Percentiles rank a stretch among this genome's conserved stretches.
phyloP scores from a whole-genome alignment of 352 stramenopile species.

The Globisporangium sylvaticum region DNA sequence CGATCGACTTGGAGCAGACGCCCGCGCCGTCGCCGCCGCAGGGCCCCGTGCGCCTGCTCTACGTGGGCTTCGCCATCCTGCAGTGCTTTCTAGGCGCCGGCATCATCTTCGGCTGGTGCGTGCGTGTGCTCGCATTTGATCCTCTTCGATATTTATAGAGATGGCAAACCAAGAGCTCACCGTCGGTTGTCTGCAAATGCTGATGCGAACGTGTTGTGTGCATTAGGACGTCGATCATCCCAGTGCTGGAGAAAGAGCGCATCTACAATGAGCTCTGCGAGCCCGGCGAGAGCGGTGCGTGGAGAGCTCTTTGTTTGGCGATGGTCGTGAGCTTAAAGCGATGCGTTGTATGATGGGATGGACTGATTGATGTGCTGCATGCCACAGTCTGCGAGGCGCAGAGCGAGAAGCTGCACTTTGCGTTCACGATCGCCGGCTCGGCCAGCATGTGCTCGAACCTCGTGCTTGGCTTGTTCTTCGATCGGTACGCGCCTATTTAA shows the following conservation, averaged over 20 bases:
- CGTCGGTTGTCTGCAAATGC: slow-evolving; percentile 5
- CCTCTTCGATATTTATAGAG: slow-evolving; percentile 1
- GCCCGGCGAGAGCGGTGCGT: slow-evolving; percentile 33
- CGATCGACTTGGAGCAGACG: background rate
- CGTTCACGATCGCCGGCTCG: slow-evolving; percentile 56
- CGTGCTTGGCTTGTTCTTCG: slow-evolving; percentile 54
- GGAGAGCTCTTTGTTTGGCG: background rate
- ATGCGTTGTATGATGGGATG: background rate
- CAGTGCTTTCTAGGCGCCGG: slow-evolving; percentile 59
- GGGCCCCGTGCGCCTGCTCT: slow-evolving; percentile 26
- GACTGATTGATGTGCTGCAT: background rate
- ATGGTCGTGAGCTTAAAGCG: background rate
- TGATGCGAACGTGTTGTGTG: slow-evolving; percentile 3
- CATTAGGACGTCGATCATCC: slow-evolving; percentile 49
- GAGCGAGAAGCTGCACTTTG: slow-evolving; percentile 53
- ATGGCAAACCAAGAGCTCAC: background rate
- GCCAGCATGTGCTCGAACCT: slow-evolving; percentile 66
- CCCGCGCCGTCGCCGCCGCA: background rate
- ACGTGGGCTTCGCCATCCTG: slow-evolving; percentile 52
- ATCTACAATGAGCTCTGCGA: slow-evolving; percentile 57
- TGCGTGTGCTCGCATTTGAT: background rate
- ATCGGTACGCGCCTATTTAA: slow-evolving; percentile 19
- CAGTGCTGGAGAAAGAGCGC: slow-evolving; percentile 50
- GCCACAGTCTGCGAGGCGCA: slow-evolving; percentile 42
- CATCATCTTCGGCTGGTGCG: slow-evolving; percentile 60